Evolutionary conservation across 2,329 filamentous ascomycete species (phyloP).

Genomic region (Exophiala viscosa): DNA sequence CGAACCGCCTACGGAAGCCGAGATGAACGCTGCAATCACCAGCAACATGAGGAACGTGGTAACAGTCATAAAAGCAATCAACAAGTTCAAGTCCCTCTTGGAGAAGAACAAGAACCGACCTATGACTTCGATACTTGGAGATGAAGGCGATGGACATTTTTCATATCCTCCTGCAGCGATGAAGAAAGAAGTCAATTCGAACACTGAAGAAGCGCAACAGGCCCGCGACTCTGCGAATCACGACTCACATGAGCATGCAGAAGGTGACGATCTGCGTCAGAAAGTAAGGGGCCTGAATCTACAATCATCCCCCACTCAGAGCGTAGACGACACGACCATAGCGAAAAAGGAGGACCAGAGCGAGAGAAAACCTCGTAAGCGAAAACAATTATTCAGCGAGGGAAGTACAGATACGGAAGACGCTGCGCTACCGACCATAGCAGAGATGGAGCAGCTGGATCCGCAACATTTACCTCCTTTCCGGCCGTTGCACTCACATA

Average conservation of each 20-base stretch:
- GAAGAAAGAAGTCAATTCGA: conserved; percentile 32
- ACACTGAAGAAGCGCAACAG: conserved; percentile 5
- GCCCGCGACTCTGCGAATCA: not conserved
- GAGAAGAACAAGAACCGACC: conserved; percentile 51
- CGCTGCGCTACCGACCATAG: conserved; percentile 3
- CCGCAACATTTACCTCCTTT: conserved; percentile 24
- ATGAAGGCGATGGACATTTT: conserved; percentile 50
- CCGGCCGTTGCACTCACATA: conserved; percentile 21
- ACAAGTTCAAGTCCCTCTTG: conserved; percentile 77
- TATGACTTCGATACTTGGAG: conserved; percentile 59
- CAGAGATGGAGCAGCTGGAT: conserved; percentile 18
- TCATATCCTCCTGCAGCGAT: conserved; percentile 57
- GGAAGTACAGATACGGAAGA: conserved; percentile 20
- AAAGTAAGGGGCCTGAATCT: conserved; percentile 8
- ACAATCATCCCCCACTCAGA: conserved; percentile 15
- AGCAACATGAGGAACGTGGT: conserved; percentile 82
- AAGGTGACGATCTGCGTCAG: conserved; percentile 52
- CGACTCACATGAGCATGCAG: conserved; percentile 45
- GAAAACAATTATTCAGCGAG: conserved; percentile 7
- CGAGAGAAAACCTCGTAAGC: not conserved
- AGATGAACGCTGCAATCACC: conserved; percentile 87
- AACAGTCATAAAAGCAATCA: conserved; percentile 79
- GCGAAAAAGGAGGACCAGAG: not conserved
- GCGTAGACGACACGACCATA: conserved; percentile 19
- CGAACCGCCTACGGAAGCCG: conserved; percentile 80